Evolutionary conservation across 176 grass and related monocot species (phyloP), one percentile per base, ranked within the genome.

Genomic region (Oryza glumipatula): DNA sequence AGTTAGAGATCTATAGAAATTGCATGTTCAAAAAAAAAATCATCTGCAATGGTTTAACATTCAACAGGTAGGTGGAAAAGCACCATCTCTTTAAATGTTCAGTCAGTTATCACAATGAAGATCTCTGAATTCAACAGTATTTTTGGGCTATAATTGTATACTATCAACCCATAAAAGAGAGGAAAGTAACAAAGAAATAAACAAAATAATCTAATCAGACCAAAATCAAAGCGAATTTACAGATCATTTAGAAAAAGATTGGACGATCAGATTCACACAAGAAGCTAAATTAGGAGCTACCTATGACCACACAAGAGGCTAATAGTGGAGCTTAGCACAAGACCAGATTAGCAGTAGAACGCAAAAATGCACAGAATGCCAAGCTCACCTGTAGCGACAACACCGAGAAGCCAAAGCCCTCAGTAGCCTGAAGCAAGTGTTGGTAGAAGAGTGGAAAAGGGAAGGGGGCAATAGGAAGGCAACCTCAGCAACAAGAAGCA

Each of bases 381-480:
- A 61, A 28, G 33, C 70, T 4, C 26, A 83, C 81, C 70, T 74
- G 26, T 23, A 4, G 54, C 23, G 6, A 12, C 22, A 16, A 17
- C 66, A 12, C 80, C 70, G 19, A 83, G 56, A 83, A 83, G 16
- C 7, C 23, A 65, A 47, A 46, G 54, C 16, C 35, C 52, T 21
- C 39, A 1, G 80, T 21, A 28, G 36, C 8, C 3, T 65, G 70
- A 83, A 47, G 24, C 38, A 65, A 58, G 26, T 11, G 70, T 16
- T 4, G 39, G 38, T 9, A 52, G 52, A 73, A 64, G 54, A 30
- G 9, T 2, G 8, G 68, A 82, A 45, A 72, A 32, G 15, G 38
- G 23, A 39, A 28, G 35, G 35, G 35, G 35, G 73, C 63, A 58
- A 71, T 15, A 83, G 81, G 81, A 74, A 83, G 39, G 54, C 13